Percentiles rank a stretch among this genome's conserved stretches.
These are phyloP conservation scores for Saturnispora hagleri DNA, from an alignment of 805 yeast species.

Conservation along the genomic window DNA sequence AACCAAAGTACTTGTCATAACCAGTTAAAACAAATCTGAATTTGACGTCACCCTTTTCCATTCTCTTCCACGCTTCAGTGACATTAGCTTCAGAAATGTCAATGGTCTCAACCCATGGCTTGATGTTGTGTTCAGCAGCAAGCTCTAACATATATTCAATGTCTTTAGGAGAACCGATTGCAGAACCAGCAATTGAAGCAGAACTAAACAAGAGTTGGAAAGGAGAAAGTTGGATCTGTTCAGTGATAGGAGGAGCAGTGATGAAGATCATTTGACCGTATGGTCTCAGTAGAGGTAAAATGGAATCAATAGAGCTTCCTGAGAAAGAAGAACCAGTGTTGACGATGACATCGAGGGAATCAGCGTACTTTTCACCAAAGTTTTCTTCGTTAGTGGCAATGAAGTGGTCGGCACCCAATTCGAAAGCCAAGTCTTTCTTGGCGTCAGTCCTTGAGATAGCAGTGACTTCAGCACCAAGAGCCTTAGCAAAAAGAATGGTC, in stretches of 20 bases:
- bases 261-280: slow-evolving; percentile 26
- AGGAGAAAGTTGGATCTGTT: slow-evolving; percentile 25
- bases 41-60: slow-evolving; percentile 39
- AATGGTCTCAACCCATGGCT: slow-evolving; percentile 43
- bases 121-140: slow-evolving; percentile 36
- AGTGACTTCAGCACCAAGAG: slow-evolving; percentile 50
- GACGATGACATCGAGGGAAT: slow-evolving; percentile 37
- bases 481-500: slow-evolving; percentile 45
- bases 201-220: slow-evolving; percentile 29
- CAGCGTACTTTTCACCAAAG: slow-evolving; percentile 29
- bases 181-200: slow-evolving; percentile 27
- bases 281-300: slow-evolving; percentile 21
- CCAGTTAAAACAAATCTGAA: slow-evolving; percentile 45
- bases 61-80: slow-evolving; percentile 35
- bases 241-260: slow-evolving; percentile 30
- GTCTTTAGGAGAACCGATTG: slow-evolving; percentile 38
- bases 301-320: slow-evolving; percentile 20
- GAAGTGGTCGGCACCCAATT: slow-evolving; percentile 45
- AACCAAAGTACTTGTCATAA: slow-evolving; percentile 29
- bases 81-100: slow-evolving; percentile 37
- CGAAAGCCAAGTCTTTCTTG: slow-evolving; percentile 39
- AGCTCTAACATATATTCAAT: slow-evolving; percentile 37
- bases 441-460: slow-evolving; percentile 44
- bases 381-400: slow-evolving; percentile 44
- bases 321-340: slow-evolving; percentile 39